These are phyloP conservation scores for Senna siamea DNA, from an alignment of 306 rosid genomes.

Conservation along the genomic window DNA sequence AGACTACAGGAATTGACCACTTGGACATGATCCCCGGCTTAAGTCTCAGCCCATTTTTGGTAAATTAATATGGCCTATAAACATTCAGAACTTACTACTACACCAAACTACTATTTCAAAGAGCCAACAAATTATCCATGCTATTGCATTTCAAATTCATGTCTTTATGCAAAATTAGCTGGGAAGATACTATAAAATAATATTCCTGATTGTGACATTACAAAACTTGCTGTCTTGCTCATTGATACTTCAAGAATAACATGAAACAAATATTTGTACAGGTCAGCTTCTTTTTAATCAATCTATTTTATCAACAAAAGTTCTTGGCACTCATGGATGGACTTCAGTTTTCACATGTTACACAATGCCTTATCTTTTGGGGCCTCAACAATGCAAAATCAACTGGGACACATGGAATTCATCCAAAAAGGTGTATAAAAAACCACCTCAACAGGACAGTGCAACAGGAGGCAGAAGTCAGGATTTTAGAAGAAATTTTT, in stretches of 20 bases:
- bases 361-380: not conserved
- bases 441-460: not conserved
- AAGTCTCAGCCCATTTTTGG: not conserved
- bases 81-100: not conserved
- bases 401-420: too few species aligned
- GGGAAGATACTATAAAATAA: not conserved
- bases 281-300: not conserved
- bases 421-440: too few species aligned
- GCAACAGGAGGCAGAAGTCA: not conserved
- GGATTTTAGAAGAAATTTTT: not conserved
- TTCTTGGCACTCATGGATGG: not conserved
- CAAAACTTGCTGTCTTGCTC: not conserved
- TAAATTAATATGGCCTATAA: conserved; percentile 1
- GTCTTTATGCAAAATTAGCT: not conserved
- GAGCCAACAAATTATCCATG: not conserved
- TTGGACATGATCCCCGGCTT: not conserved
- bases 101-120: conserved; percentile 9
- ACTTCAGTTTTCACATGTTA: conserved; percentile 18
- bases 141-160: not conserved
- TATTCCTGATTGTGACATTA: conserved; percentile 14
- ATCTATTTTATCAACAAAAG: not conserved
- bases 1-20: conserved; percentile 15
- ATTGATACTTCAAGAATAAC: not conserved
- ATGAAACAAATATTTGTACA: not conserved
- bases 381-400: too few species aligned